phyloP scores from a whole-genome alignment of 2,329 filamentous ascomycete species.

The Ophiostoma populinum region DNA sequence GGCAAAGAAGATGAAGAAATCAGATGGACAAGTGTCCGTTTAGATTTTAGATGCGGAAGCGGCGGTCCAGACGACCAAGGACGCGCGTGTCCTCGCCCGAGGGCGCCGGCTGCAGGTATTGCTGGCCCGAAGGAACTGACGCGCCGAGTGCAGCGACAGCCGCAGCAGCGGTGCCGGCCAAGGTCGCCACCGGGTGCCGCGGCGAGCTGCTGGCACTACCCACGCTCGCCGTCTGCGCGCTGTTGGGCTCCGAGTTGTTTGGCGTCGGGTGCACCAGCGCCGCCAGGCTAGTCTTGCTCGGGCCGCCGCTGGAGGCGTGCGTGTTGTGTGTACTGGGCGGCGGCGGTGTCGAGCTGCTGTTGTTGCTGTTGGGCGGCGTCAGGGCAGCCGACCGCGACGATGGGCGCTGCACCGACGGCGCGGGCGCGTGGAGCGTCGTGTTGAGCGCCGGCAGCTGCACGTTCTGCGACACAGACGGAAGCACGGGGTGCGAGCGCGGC shows the following conservation, averaged over 20 bases:
- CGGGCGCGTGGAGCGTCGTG: background rate
- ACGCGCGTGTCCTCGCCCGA: constrained; percentile 12
- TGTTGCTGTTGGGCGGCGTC: constrained; percentile 15
- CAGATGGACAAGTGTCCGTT: too few species aligned
- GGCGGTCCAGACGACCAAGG: constrained; percentile 14
- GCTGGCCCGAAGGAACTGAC: constrained; percentile 1
- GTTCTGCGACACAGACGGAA: constrained; percentile 7
- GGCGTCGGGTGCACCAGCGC: constrained; percentile 32
- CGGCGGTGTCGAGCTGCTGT: constrained; percentile 7
- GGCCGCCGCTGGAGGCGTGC: too few species aligned
- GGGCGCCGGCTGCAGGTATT: constrained; percentile 11
- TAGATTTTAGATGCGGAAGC: constrained; percentile 16
- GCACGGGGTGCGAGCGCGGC: constrained; percentile 4
- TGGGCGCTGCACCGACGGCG: background rate
- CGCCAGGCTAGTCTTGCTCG: constrained; percentile 28
- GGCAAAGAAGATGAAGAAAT: background rate
- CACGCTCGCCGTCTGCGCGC: constrained; percentile 19
- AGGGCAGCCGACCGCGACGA: constrained; percentile 1
- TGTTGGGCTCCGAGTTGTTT: constrained; percentile 25
- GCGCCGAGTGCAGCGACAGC: background rate
- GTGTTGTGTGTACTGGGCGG: too few species aligned
- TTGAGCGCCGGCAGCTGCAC: constrained; percentile 4
- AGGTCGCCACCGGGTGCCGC: constrained; percentile 16
- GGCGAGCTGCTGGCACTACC: constrained; percentile 32
- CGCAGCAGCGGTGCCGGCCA: background rate